Conservation (phyloP, 495 filamentous ascomycete species). For the Cetradonia linearis region DNA sequence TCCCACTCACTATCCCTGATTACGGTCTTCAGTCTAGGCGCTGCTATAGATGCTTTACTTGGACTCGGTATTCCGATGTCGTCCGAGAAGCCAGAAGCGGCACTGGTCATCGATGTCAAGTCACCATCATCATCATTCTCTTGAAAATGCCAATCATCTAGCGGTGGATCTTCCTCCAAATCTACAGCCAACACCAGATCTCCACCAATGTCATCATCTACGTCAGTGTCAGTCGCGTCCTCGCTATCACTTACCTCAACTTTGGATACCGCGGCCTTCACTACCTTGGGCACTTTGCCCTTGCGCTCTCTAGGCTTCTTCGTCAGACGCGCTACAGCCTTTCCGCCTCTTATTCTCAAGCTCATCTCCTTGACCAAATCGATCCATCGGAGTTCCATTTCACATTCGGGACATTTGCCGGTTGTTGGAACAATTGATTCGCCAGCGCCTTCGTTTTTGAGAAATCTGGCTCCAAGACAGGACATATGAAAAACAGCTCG, state of each 20-base stretch:
- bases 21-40: constrained; percentile 32
- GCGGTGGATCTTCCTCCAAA: constrained; percentile 22
- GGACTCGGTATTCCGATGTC: constrained; percentile 17
- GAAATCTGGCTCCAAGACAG: constrained; percentile 62
- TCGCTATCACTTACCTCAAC: constrained; percentile 10
- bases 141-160: constrained; percentile 26
- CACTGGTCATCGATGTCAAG: constrained; percentile 20
- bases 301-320: constrained; percentile 38
- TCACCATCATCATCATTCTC: constrained; percentile 29
- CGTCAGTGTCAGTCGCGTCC: constrained; percentile 24
- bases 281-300: constrained; percentile 21
- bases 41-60: constrained; percentile 18
- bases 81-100: constrained; percentile 32
- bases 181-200: constrained; percentile 16
- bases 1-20: constrained; percentile 58
- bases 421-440: constrained; percentile 52
- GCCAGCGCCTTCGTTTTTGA: constrained; percentile 34
- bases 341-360: constrained; percentile 54
- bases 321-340: constrained; percentile 54
- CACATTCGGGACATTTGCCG: constrained; percentile 67
- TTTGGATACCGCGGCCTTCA: background rate
- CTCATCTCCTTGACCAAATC: constrained; percentile 74
- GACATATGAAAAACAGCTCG: constrained; percentile 58
- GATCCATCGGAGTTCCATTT: constrained; percentile 53
- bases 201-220: constrained; percentile 17